Evolutionary conservation across 2,329 filamentous ascomycete species (phyloP).

Genomic region (Penicillium italicum): DNA sequence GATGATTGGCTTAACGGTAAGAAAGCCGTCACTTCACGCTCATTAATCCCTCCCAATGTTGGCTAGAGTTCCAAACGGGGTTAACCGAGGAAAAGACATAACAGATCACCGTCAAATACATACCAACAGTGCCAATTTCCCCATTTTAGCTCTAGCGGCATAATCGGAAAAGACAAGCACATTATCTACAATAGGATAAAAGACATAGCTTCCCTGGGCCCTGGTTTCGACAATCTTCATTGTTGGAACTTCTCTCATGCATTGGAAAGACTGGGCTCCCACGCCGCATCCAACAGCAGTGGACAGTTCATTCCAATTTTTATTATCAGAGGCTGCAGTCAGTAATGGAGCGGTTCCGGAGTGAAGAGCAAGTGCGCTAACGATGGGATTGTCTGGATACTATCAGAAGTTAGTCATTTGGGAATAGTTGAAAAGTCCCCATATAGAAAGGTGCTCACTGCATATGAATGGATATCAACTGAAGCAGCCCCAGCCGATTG

Average conservation of each 20-base stretch:
- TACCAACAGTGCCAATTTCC: constrained; percentile 8
- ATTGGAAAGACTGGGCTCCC: neutral
- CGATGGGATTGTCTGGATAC: constrained; percentile 5
- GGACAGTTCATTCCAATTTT: constrained; percentile 10
- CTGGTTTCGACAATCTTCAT: constrained; percentile 2
- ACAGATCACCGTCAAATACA: neutral
- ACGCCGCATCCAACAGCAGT: constrained; percentile 4
- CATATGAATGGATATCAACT: constrained; percentile 11
- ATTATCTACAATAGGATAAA: constrained; percentile 5
- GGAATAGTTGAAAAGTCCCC: neutral
- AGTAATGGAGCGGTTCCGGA: constrained; percentile 7
- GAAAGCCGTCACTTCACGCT: neutral
- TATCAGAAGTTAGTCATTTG: neutral
- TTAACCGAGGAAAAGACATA: neutral
- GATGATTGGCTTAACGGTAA: neutral
- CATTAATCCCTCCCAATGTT: constrained; percentile 6
- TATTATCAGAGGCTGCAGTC: neutral
- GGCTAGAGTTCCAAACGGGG: neutral
- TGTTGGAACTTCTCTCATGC: constrained; percentile 5
- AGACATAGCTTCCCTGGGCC: neutral
- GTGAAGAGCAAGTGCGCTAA: constrained; percentile 8
- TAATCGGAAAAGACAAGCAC: constrained; percentile 9
- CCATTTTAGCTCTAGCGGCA: neutral
- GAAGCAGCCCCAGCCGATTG: constrained; percentile 47
- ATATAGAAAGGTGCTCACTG: neutral